phyloP scores from a whole-genome alignment of 2,329 filamentous ascomycete species.

The Xylaria polymorpha region DNA sequence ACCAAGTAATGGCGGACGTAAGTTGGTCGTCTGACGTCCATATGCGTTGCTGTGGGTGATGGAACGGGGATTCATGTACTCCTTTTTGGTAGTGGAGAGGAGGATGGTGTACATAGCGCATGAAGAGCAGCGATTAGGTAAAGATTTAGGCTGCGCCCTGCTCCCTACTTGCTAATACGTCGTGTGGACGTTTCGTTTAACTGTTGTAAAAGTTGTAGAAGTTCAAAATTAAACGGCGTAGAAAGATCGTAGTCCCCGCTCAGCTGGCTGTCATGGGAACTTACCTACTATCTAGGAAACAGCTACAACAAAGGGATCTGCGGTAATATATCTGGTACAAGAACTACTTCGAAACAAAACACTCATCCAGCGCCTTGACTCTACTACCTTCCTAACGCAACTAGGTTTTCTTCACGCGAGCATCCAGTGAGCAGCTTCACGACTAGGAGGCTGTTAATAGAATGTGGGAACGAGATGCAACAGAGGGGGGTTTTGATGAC shows the following conservation, averaged over 20 bases:
- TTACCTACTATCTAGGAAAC: too few species aligned
- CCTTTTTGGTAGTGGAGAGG: neutral
- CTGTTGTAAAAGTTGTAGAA: neutral
- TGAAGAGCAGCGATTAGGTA: neutral
- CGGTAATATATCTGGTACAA: neutral
- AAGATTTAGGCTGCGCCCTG: neutral
- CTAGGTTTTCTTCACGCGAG: neutral
- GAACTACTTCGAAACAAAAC: neutral
- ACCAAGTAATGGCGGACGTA: neutral
- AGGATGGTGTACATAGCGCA: constrained; percentile 24
- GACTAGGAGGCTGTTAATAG: neutral
- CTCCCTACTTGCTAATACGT: neutral
- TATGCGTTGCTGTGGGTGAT: neutral
- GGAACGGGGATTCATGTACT: neutral
- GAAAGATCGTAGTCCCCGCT: neutral
- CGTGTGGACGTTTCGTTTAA: neutral
- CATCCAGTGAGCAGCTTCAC: neutral
- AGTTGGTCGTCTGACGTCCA: neutral
- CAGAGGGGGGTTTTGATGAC: neutral
- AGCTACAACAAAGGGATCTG: neutral
- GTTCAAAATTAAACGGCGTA: neutral
- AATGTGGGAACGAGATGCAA: neutral
- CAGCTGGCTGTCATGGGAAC: neutral
- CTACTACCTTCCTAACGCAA: neutral
- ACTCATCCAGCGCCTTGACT: neutral